Evolutionary conservation across 805 yeast species (phyloP).

Genomic region (Candida orba): DNA sequence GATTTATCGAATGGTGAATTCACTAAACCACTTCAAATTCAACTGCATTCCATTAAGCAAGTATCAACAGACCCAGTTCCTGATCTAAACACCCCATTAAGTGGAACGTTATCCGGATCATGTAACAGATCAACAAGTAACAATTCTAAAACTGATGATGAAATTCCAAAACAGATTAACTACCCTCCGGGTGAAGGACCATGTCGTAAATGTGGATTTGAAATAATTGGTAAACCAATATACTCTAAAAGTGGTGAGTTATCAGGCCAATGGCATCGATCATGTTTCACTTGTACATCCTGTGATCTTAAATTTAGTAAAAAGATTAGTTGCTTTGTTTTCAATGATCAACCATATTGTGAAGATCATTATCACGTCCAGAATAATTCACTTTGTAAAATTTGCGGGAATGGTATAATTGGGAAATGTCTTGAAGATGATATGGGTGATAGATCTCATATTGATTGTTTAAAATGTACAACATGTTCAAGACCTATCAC

Average conservation of each 20-base stretch:
- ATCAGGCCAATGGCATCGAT: constrained; percentile 91
- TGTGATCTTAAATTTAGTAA: constrained; percentile 56
- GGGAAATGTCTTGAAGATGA: constrained; percentile 86
- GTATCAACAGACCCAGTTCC: constrained; percentile 9
- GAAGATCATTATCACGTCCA: constrained; percentile 64
- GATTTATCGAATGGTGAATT: neutral
- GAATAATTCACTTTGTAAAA: constrained; percentile 68
- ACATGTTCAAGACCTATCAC: constrained; percentile 46
- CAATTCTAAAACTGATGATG: neutral
- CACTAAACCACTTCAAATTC: constrained; percentile 5
- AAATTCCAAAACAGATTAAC: constrained; percentile 8
- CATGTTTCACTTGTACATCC: constrained; percentile 68
- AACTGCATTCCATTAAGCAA: constrained; percentile 13
- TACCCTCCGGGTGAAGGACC: constrained; percentile 66
- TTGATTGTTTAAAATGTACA: constrained; percentile 61
- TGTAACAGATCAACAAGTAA: neutral
- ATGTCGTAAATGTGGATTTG: constrained; percentile 63
- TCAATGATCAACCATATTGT: constrained; percentile 78
- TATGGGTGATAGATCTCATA: constrained; percentile 64
- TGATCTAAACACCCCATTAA: neutral
- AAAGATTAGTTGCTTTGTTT: constrained; percentile 64
- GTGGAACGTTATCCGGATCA: neutral
- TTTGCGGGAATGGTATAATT: constrained; percentile 73
- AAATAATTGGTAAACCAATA: constrained; percentile 59
- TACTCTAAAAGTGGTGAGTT: constrained; percentile 78